Evolutionary conservation across 371 early-diverging fungal genomes (phyloP), one percentile per base, ranked within the genome.

Genomic region (Circinella minor): DNA sequence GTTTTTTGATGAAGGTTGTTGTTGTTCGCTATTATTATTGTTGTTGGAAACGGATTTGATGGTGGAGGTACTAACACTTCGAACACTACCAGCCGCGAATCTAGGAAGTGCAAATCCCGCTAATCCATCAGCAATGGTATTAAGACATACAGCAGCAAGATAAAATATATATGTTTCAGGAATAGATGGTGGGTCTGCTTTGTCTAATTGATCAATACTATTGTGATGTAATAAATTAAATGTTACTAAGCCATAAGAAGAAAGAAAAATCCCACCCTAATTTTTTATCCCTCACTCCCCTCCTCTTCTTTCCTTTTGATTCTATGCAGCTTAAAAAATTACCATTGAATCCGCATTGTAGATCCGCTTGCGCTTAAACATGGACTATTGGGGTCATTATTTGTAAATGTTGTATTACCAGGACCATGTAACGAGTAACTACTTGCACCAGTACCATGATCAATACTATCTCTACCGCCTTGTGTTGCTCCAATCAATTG

Each of bases 151-250:
- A 10, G 94, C 77, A 0, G 94, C 88, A 7, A 97, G 82, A 68
- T 90, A 93, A 55, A 91, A 89, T n/a, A 93, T 77, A 69, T 98
- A 98, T 0, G 91, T 91, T 4, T 95, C 95, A 0, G 98, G 95
- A 14, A 96, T 88, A 0, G 75, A 61, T 5, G 98, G 98, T 4
- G 97, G 93, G 4, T 97, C 97, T 17, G 88, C 81, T 74, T 96
- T 96, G 75, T 98, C 98, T 49, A 98, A 85, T 77, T 95, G 96
- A 79, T 95, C 95, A 60, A 96, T 85, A 74, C 92, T 91, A 65
- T 11, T 61, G 0, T 27, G 27, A 18, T 18, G 20, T 36, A 27
- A 27, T 64, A 36, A 64, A 38, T 62, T 4, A 49, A 27, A 61
- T 39, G 51, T 36, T 2, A 15, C 36, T 60, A 13, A 34, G 6